Evolutionary conservation across 305 asterid genomes (phyloP).

Genomic region (Solanum hybrid): DNA sequence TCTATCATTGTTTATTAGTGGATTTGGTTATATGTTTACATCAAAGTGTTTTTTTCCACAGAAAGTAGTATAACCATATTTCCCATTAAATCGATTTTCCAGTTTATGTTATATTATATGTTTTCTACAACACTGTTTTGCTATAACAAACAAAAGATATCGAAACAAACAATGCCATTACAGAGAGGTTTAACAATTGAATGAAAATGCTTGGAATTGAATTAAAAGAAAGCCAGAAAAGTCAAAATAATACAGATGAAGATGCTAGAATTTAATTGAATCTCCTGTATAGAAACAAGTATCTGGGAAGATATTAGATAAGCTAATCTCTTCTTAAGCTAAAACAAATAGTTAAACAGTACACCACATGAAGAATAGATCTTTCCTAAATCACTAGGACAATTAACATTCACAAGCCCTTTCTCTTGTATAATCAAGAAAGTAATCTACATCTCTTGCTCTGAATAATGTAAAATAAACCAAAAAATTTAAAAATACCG

Average conservation of each 20-base stretch:
- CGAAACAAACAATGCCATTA: neutral
- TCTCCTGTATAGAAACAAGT: neutral
- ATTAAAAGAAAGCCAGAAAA: neutral
- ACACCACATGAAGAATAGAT: neutral
- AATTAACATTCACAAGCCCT: conserved; percentile 11
- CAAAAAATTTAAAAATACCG: neutral
- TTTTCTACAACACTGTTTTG: neutral
- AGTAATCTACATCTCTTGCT: conserved; percentile 14
- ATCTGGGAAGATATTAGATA: neutral
- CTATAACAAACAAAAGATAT: neutral
- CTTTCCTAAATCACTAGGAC: conserved; percentile 1
- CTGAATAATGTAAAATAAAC: neutral
- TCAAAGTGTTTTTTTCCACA: neutral
- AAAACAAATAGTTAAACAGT: neutral
- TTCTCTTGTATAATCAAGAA: conserved; percentile 6
- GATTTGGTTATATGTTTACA: neutral
- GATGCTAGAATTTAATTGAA: neutral
- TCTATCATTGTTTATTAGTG: neutral
- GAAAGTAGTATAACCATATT: neutral
- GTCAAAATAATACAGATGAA: neutral
- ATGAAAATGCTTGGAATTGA: neutral
- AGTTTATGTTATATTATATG: neutral
- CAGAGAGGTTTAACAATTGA: neutral
- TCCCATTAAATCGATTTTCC: neutral
- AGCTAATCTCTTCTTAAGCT: neutral